Percentiles rank a stretch among this genome's conserved stretches.
Evolutionary conservation across 352 stramenopile species (phyloP).

Genomic region (Phytopythium litorale): DNA sequence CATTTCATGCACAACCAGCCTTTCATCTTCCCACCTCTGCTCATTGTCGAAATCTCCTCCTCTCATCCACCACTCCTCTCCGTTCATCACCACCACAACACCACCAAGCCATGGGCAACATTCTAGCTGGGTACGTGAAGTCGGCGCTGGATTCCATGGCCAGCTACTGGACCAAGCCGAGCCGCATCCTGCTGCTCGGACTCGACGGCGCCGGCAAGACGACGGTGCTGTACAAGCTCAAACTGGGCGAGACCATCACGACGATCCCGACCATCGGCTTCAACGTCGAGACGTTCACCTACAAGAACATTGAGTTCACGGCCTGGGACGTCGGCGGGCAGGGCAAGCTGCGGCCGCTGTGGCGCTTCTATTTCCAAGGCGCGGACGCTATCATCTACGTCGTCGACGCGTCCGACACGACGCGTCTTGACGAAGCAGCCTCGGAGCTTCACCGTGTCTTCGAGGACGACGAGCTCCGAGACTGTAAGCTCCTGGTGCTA

Average conservation of each 20-base stretch:
- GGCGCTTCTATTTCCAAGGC: slow-evolving; percentile 67
- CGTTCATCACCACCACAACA: background rate
- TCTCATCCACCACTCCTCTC: background rate
- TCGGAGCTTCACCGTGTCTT: slow-evolving; percentile 40
- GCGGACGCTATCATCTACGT: slow-evolving; percentile 83
- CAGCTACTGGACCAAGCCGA: slow-evolving; percentile 33
- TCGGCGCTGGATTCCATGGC: slow-evolving; percentile 22
- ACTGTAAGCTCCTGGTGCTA: slow-evolving; percentile 34
- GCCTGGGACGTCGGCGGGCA: slow-evolving; percentile 82
- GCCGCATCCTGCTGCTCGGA: slow-evolving; percentile 80
- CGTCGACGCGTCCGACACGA: slow-evolving; percentile 55
- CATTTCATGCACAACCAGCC: background rate
- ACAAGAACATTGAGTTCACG: slow-evolving; percentile 71
- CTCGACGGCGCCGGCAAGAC: slow-evolving; percentile 95
- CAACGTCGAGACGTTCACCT: slow-evolving; percentile 71
- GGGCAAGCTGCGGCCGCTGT: slow-evolving; percentile 64
- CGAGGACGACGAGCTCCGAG: slow-evolving; percentile 27
- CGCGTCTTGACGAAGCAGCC: slow-evolving; percentile 41
- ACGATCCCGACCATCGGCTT: slow-evolving; percentile 79
- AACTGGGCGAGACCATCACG: slow-evolving; percentile 56
- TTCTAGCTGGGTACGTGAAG: slow-evolving; percentile 26
- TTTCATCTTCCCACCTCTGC: background rate
- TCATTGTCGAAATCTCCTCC: background rate
- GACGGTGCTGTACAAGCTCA: slow-evolving; percentile 90
- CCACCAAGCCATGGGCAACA: slow-evolving; percentile 25